Base-by-base conservation (phyloP, 2,329 filamentous ascomycete species). In the Drechslera avenae region DNA sequence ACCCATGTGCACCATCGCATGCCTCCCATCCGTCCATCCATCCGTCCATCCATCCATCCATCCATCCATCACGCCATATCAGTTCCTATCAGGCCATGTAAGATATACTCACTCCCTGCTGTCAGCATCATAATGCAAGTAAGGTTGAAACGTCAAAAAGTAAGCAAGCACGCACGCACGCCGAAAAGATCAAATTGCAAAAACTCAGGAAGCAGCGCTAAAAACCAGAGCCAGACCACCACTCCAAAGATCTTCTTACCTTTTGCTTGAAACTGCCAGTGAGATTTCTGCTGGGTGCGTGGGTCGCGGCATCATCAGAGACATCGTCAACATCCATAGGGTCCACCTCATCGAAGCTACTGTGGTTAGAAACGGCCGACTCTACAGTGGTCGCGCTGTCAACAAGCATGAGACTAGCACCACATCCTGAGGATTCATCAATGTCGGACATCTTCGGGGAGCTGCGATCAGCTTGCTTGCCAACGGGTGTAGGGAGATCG, bases 401-500 rank as follows among this genome's bases (percentile, higher is more conserved):
- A 56, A 91, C 91, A 16, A 96, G 82, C 44, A 97, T 78, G 6
- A 90, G 90, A 30, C 96, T 83, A 0, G 91, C 96, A 76, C 96
- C 92, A 75, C 97, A 92, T 53, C 96, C 87, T 52, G 89, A 92
- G 72, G 97, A 96, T 71, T 87, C 87, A 80, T 97, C 96, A 80
- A 96, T 96, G 0, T 89, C 19, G 14, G 39, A 17, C 7, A 52
- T 36, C 12, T 28, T 23, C 5, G 46, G 39, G 3, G 40, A 54
- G 34, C 34, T 44, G 13, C 17, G 23, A 40, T 19, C 16, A 9
- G 31, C 94, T 6, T 49, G 35, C 8, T 37, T 33, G 4, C 12
- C 34, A 33, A 42, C 52, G 2, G 52, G 39, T 8, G 50, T 53
- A 2, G 54, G 50, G 2, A 48, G 36, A 1, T 54, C 49, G 14